A percentile compares a stretch with the other conserved stretches of the same genome.
Evolutionary conservation across 192 early-diverging fungal genomes (phyloP).

Genomic region (Coemansia sp.): DNA sequence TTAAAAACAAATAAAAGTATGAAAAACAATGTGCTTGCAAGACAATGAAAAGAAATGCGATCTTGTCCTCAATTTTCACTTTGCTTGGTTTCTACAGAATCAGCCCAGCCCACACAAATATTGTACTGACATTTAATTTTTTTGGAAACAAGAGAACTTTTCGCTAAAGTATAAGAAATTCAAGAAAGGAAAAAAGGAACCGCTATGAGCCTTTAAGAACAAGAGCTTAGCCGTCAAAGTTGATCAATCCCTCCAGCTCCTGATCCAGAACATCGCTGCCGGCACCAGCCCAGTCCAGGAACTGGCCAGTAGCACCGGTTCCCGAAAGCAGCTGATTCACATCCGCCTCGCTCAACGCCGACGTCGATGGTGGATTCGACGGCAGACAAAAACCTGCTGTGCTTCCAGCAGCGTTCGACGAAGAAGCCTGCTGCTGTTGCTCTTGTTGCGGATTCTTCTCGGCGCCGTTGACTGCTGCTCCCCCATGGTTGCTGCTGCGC

Average conservation of each 20-base stretch:
- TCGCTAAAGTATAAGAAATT: too few relatives aligned
- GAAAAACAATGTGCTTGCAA: not conserved
- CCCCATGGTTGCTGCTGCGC: conserved; percentile 10
- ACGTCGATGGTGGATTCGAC: conserved; percentile 39
- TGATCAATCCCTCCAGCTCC: conserved; percentile 54
- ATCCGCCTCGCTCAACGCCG: conserved; percentile 21
- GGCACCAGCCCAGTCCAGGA: conserved; percentile 32
- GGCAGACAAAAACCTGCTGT: conserved; percentile 17
- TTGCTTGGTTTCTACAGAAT: too few relatives aligned
- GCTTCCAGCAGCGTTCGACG: not conserved
- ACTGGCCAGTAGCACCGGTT: conserved; percentile 9
- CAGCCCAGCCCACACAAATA: too few relatives aligned
- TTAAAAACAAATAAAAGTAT: too few relatives aligned
- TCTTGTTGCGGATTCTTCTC: too few relatives aligned
- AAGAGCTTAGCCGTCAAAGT: conserved; percentile 47
- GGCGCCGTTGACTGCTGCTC: too few relatives aligned
- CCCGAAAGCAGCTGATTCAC: conserved; percentile 26
- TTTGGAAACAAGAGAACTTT: too few relatives aligned
- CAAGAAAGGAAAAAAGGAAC: too few relatives aligned
- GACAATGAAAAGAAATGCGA: too few relatives aligned
- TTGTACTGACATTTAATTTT: too few relatives aligned
- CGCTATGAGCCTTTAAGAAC: too few relatives aligned
- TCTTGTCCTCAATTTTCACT: too few relatives aligned
- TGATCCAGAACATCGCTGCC: conserved; percentile 42
- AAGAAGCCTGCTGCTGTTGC: not conserved